phyloP scores from a whole-genome alignment of 495 filamentous ascomycete species.

The Talaromyces liani region DNA sequence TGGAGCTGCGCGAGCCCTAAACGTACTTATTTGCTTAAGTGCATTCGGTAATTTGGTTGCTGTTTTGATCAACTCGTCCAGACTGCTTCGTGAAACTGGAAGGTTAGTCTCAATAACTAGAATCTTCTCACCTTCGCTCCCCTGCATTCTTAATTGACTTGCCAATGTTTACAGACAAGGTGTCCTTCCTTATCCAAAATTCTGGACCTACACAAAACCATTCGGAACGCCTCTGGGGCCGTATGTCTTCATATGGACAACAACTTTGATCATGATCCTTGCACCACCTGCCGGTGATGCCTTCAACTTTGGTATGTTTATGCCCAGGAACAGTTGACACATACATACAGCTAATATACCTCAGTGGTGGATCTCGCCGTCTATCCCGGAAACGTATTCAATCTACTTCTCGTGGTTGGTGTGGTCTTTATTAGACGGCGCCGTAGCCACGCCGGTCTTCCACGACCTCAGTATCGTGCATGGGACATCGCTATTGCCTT shows the following conservation, averaged over 20 bases:
- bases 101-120: slow-evolving; percentile 17
- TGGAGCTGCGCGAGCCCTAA: slow-evolving; percentile 44
- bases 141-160: not conserved
- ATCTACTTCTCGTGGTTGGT: slow-evolving; percentile 44
- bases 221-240: slow-evolving; percentile 57
- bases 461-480: slow-evolving; percentile 38
- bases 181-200: slow-evolving; percentile 52
- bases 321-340: not conserved
- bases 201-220: slow-evolving; percentile 57
- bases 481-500: slow-evolving; percentile 50
- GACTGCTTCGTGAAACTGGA: slow-evolving; percentile 55
- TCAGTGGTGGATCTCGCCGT: slow-evolving; percentile 41
- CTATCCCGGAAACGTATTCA: slow-evolving; percentile 48
- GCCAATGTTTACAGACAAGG: slow-evolving; percentile 43
- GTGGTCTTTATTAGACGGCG: slow-evolving; percentile 45
- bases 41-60: slow-evolving; percentile 59
- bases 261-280: slow-evolving; percentile 58
- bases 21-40: slow-evolving; percentile 54
- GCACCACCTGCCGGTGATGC: slow-evolving; percentile 62
- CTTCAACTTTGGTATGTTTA: slow-evolving; percentile 47
- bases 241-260: slow-evolving; percentile 48
- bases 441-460: slow-evolving; percentile 37
- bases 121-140: not conserved
- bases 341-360: slow-evolving; percentile 5
- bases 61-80: slow-evolving; percentile 49